Evolutionary conservation across 345 rosid genomes (phyloP).

Genomic region (Salix koriyanagi): DNA sequence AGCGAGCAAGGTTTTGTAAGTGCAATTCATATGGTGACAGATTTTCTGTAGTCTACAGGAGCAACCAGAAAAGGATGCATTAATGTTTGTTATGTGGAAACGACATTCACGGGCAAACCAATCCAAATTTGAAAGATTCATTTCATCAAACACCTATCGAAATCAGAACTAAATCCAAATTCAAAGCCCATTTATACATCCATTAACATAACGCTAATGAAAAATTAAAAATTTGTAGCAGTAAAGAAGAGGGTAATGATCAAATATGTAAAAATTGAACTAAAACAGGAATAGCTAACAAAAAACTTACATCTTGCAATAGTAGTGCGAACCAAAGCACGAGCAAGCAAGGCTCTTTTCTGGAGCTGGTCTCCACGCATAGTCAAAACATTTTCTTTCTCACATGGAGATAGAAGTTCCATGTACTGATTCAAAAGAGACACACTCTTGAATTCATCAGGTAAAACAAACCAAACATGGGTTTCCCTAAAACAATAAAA

Average conservation of each 20-base stretch:
- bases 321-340: conserved; percentile 79
- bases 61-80: neutral
- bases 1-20: neutral
- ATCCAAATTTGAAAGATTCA: neutral
- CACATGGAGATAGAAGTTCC: conserved; percentile 63
- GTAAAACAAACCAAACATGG: conserved; percentile 76
- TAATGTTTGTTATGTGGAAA: neutral
- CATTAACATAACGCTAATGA: neutral
- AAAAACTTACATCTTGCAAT: conserved; percentile 74
- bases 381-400: conserved; percentile 52
- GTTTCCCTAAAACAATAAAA: conserved; percentile 52
- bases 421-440: conserved; percentile 57
- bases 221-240: neutral
- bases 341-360: conserved; percentile 79
- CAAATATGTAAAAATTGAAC: neutral
- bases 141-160: neutral
- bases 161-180: neutral
- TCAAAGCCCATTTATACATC: neutral
- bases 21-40: neutral
- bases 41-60: neutral
- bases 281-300: neutral
- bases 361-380: conserved; percentile 57
- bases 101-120: neutral
- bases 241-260: neutral
- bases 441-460: conserved; percentile 62